Evolutionary conservation across 805 yeast genomes (phyloP).

Genomic region (Teunomyces funiuensis): DNA sequence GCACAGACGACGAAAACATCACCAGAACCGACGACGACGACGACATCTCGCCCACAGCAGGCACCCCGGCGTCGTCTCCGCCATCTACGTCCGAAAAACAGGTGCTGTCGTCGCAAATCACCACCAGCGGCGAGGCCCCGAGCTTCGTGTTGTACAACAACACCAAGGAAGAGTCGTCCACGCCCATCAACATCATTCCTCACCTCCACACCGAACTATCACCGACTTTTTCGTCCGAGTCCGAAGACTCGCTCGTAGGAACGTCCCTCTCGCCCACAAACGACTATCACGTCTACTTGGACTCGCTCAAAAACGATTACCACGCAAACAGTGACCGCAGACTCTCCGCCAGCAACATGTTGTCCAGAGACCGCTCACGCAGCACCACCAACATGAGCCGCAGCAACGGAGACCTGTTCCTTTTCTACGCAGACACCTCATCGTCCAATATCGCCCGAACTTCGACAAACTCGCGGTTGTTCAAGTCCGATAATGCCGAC

Average conservation of each 20-base stretch:
- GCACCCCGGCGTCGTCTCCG: conserved; percentile 13
- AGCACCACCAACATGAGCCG: conserved; percentile 2
- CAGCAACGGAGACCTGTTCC: neutral
- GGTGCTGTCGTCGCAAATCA: conserved; percentile 7
- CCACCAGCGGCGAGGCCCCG: neutral
- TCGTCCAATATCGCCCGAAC: neutral
- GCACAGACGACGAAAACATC: conserved; percentile 4
- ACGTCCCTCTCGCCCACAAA: conserved; percentile 1
- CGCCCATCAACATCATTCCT: conserved; percentile 1
- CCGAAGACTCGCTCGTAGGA: neutral
- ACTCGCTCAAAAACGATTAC: conserved; percentile 5
- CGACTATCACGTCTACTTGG: conserved; percentile 22
- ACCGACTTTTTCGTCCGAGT: conserved; percentile 1
- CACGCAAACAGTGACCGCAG: conserved; percentile 1
- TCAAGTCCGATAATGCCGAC: neutral
- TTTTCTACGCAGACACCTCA: neutral
- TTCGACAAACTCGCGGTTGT: conserved; percentile 1
- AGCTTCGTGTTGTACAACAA: conserved; percentile 3
- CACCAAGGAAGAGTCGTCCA: neutral
- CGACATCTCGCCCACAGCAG: neutral
- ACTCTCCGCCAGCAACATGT: neutral
- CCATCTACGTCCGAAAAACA: conserved; percentile 14
- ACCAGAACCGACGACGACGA: conserved; percentile 12
- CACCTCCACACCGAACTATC: conserved; percentile 1
- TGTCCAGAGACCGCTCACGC: neutral